Percentiles rank a stretch among this genome's conserved stretches.
Evolutionary conservation across 257 asterid species (phyloP).

Genomic region (Fraxinus pennsylvanica): DNA sequence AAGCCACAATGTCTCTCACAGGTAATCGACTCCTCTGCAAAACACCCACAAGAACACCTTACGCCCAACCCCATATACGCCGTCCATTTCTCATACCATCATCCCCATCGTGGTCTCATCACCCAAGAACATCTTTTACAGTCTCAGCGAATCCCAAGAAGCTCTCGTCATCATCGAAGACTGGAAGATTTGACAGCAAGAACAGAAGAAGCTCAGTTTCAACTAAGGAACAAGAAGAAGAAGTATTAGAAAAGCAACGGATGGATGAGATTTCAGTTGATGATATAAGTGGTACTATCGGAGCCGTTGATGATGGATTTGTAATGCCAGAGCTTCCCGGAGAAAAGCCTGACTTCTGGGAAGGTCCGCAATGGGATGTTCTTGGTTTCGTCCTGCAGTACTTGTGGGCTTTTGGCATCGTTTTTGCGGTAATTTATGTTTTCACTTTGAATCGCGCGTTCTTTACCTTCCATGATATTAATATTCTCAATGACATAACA

Average conservation of each 20-base stretch:
- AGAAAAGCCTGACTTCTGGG: conserved; percentile 66
- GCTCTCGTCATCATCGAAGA: conserved; percentile 45
- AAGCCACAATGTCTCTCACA: conserved; percentile 69
- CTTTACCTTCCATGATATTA: neutral
- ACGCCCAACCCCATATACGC: conserved; percentile 32
- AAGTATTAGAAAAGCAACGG: conserved; percentile 25
- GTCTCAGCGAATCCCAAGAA: conserved; percentile 73
- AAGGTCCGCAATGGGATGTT: conserved; percentile 88
- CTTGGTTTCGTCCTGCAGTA: conserved; percentile 87
- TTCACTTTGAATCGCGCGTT: neutral
- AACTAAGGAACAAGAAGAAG: conserved; percentile 45
- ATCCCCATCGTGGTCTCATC: conserved; percentile 36
- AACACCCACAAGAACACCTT: conserved; percentile 33
- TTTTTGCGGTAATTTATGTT: conserved; percentile 69
- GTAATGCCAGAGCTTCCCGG: conserved; percentile 86
- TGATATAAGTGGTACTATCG: conserved; percentile 5
- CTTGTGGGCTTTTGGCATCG: conserved; percentile 90
- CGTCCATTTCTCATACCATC: conserved; percentile 34
- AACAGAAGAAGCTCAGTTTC: conserved; percentile 56
- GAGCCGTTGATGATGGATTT: conserved; percentile 54
- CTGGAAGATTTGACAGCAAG: conserved; percentile 78
- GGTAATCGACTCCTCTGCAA: conserved; percentile 53
- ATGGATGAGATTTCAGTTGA: conserved; percentile 26
- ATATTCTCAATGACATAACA: neutral
- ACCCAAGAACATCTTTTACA: conserved; percentile 36